Percentiles rank a stretch among this genome's conserved stretches.
Evolutionary conservation across 2,329 filamentous ascomycete genomes (phyloP).

Genomic region (Sordariomycetes sp.): DNA sequence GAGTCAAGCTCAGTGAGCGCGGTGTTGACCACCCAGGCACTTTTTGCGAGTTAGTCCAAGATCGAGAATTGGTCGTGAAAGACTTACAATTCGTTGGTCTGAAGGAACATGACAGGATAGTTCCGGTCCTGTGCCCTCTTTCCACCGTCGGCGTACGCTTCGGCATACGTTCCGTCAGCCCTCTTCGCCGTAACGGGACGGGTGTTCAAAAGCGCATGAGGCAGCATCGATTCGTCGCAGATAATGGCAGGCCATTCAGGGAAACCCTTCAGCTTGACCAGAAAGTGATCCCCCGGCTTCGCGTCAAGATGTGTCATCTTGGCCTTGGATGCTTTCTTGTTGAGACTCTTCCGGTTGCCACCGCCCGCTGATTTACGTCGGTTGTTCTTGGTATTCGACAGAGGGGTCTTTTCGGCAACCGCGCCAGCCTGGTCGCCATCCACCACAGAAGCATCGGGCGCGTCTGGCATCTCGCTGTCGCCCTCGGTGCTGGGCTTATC

Average conservation of each 20-base stretch:
- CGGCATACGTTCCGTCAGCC: slow-evolving; percentile 76
- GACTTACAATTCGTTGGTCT: slow-evolving; percentile 94
- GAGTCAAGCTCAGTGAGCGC: slow-evolving; percentile 70
- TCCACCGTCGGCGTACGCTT: slow-evolving; percentile 79
- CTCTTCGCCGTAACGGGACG: slow-evolving; percentile 79
- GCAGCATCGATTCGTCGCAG: slow-evolving; percentile 91
- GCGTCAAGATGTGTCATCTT: slow-evolving; percentile 67
- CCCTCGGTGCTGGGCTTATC: slow-evolving; percentile 21
- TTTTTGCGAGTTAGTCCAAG: slow-evolving; percentile 23
- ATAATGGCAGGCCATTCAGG: slow-evolving; percentile 92
- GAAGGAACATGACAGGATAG: slow-evolving; percentile 90
- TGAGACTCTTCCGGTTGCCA: slow-evolving; percentile 70
- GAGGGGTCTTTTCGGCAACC: slow-evolving; percentile 23
- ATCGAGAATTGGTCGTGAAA: not conserved
- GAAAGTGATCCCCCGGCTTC: slow-evolving; percentile 83
- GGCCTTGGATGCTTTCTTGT: slow-evolving; percentile 73
- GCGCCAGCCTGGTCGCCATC: slow-evolving; percentile 10
- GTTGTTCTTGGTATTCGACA: slow-evolving; percentile 31
- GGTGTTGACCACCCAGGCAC: slow-evolving; percentile 85
- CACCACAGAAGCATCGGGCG: slow-evolving; percentile 13
- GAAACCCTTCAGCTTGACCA: slow-evolving; percentile 90
- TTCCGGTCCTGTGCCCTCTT: slow-evolving; percentile 79
- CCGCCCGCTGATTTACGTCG: slow-evolving; percentile 69
- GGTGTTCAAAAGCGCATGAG: slow-evolving; percentile 62
- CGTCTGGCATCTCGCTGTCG: slow-evolving; percentile 44